Base-by-base conservation (phyloP, 2,329 filamentous ascomycete genomes). In the Exophiala spinifera region DNA sequence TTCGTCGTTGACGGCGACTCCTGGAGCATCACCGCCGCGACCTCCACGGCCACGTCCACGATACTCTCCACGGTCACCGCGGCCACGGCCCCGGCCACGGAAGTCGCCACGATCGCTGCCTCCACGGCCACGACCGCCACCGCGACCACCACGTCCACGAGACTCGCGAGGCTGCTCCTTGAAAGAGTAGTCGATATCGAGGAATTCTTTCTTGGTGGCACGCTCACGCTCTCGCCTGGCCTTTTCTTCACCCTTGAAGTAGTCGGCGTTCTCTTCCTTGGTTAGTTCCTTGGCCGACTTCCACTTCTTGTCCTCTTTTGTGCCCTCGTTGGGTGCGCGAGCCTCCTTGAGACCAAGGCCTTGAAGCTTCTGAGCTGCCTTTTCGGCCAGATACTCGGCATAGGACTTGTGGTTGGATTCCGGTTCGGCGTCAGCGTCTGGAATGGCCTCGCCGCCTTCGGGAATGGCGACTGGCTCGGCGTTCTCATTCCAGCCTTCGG, bases 341-440 rank as follows among this genome's bases (percentile, higher is more conserved):
- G 90, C 81, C 68, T 89, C 82, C 67, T 86, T 81, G 65, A 77
- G 74, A 65, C 82, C 82, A 62, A 79, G 74, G 65, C 79, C 80
- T 63, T 83, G 82, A 63, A 83, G 76, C 79, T 90, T 91, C 83
- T 91, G 92, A 74, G 84, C 81, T 55, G 82, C 82, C 70, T 79
- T 80, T 72, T 88, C 84, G 70, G 85, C 88, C 50, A 95, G 83
- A 80, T 96, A 99, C 64, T 94, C 88, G 69, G 82, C 78, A 77
- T 91, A 96, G 51, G 91, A 94, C 79, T 95, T 87, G 78, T 81
- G 84, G 83, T 94, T 95, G 74, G 95, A 89, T 76, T 91, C 86
- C 46, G 83, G 79, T 76, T 89, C 84, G 56, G 73, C 66, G 34
- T 66, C 61, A 4, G 60, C 61, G 45, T 65, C 66, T 23, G 62